Percentiles rank a stretch among this genome's conserved stretches.
Conservation (phyloP, 78 protist genomes). For the Creolimax fragrantissima region DNA sequence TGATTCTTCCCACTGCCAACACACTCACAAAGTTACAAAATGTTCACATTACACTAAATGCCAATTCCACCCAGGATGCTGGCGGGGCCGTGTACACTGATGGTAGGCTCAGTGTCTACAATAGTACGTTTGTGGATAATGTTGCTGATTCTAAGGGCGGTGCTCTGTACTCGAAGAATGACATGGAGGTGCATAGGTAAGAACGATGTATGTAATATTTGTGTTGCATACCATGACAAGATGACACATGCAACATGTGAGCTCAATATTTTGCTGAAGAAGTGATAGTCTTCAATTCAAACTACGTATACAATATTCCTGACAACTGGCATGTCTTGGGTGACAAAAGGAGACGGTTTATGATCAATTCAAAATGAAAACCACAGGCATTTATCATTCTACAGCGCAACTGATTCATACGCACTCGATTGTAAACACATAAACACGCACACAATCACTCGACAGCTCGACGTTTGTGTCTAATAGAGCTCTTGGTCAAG, state of each 20-base stretch:
- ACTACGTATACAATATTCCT: no score
- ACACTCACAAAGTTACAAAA: not conserved
- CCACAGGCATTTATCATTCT: no score
- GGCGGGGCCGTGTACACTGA: not conserved
- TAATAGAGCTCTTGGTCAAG: not conserved
- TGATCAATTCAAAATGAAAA: no score
- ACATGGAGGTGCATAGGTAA: not conserved
- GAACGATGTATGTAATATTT: not conserved
- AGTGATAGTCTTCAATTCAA: no score
- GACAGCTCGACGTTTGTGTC: not conserved
- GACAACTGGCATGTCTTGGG: no score
- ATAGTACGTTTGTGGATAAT: not conserved
- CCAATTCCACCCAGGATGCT: not conserved
- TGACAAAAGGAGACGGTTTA: no score
- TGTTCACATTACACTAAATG: not conserved
- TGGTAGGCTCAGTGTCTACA: not conserved
- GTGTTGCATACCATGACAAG: no score
- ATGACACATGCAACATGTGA: no score
- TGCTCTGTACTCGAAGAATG: not conserved
- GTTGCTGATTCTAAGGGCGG: not conserved
- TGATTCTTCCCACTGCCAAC: not conserved
- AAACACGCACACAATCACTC: no score
- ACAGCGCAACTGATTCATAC: no score
- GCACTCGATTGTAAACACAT: no score
- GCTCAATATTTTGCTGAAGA: no score